These are phyloP conservation scores for Dothideomycetidae sp. DNA, from an alignment of 2,329 filamentous ascomycete species.

Conservation along the genomic window DNA sequence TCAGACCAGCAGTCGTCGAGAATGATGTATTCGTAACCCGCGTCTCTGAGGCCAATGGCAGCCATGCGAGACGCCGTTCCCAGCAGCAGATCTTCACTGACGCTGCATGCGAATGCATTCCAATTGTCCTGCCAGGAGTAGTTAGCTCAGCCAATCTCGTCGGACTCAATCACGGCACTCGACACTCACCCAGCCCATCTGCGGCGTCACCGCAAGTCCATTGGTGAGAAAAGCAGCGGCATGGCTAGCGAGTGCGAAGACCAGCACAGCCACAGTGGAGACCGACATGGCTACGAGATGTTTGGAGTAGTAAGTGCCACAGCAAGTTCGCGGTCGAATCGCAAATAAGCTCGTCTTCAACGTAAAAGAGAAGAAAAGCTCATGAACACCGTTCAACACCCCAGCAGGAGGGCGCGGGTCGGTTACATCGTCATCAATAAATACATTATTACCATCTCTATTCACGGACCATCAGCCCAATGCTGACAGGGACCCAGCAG, in stretches of 20 bases:
- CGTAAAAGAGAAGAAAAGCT: no score
- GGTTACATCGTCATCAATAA: no score
- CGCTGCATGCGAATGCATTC: constrained; percentile 36
- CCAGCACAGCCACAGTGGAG: neutral
- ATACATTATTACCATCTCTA: no score
- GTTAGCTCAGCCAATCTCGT: neutral
- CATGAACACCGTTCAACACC: no score
- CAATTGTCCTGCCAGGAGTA: constrained; percentile 22
- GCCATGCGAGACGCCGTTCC: constrained; percentile 33
- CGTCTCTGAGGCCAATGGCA: constrained; percentile 32
- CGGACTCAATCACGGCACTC: neutral
- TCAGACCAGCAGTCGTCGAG: constrained; percentile 41
- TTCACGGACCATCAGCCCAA: no score
- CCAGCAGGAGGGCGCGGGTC: no score
- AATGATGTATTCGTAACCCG: constrained; percentile 38
- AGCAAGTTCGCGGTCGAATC: no score
- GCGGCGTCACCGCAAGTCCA: constrained; percentile 24
- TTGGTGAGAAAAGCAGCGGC: constrained; percentile 17
- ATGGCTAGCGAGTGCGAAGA: neutral
- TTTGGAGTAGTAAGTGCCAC: no score
- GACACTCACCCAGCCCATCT: constrained; percentile 26
- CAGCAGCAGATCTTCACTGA: constrained; percentile 33
- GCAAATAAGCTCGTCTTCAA: no score
- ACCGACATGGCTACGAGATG: neutral
- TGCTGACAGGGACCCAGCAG: no score